Evolutionary conservation across 257 asterid species (phyloP).

Genomic region (Gentiana straminea): DNA sequence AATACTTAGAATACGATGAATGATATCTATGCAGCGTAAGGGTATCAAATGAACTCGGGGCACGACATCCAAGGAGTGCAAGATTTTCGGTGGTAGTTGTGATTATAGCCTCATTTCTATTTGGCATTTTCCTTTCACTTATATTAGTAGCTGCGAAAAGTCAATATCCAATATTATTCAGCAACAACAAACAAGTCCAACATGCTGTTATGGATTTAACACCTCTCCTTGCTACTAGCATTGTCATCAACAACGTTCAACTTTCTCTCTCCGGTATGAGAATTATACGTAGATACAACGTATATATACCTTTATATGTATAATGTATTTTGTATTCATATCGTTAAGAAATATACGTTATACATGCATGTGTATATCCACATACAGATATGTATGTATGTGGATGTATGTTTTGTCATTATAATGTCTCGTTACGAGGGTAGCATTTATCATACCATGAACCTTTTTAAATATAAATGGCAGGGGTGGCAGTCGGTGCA

Average conservation of each 20-base stretch:
- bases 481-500: constrained; percentile 57
- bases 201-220: constrained; percentile 28
- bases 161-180: constrained; percentile 35
- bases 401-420: not conserved
- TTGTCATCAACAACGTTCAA: constrained; percentile 22
- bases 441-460: not conserved
- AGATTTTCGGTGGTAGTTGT: constrained; percentile 34
- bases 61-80: constrained; percentile 42
- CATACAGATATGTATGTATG: not conserved
- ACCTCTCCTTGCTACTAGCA: constrained; percentile 33
- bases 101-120: constrained; percentile 21
- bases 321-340: not conserved
- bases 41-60: constrained; percentile 54
- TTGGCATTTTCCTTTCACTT: constrained; percentile 17
- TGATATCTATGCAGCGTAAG: constrained; percentile 23
- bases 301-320: not conserved
- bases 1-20: not conserved
- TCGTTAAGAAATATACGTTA: not conserved
- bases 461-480: not conserved
- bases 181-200: constrained; percentile 21
- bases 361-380: not conserved
- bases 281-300: no score
- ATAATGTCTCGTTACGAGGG: not conserved
- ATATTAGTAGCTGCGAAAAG: constrained; percentile 14
- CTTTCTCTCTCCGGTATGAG: constrained; percentile 21